Base-by-base conservation (phyloP, 2,329 filamentous ascomycete genomes). In the Aspergillus sclerotialis region DNA sequence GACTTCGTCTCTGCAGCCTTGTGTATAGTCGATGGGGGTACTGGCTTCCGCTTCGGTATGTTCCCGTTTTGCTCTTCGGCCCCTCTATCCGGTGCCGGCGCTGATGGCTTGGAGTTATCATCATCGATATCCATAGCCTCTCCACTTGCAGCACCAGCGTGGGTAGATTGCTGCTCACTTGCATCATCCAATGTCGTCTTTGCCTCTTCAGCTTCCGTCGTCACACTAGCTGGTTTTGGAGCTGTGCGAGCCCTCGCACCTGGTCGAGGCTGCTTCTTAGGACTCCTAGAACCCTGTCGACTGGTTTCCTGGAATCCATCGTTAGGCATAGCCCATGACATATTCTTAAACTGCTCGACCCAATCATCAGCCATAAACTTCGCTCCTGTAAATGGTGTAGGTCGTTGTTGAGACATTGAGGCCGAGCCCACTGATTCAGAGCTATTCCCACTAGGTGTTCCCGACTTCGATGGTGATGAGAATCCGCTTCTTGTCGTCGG, bases 71-170 rank as follows among this genome's bases (percentile, higher is more conserved):
- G 44, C 19, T 51, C 38, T 30, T 37, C 47, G 28, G 42, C 27
- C 28, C 32, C 43, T 14, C 37, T 33, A 23, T 33, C 31, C 4
- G 28, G 30, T 14, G 30, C 12, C 16, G 37, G 11, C 17, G 28
- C 16, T 17, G 42, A 43, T n/a, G n/a, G n/a, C 7, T 40, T 35
- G 12, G 58, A 47, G 8, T 52, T 29, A 7, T 59, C 58, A 9
- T 64, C 60, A 38, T 69, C 67, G 31, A 70, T 53, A 40, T 70
- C 67, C 67, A 70, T 70, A 7, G 60, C 61, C 40, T 68, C 65
- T 4, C 35, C 53, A 26, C 51, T 52, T 14, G 37, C 41, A 28
- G 45, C 36, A n/a, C 24, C 33, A 4, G 38, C 21, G 17, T 35
- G 40, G 9, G 47, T 36, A 7, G 52, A 40, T 6, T 38, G 38